Evolutionary conservation across 345 rosid genomes (phyloP).

Genomic region (Diplotaxis tenuifolia): DNA sequence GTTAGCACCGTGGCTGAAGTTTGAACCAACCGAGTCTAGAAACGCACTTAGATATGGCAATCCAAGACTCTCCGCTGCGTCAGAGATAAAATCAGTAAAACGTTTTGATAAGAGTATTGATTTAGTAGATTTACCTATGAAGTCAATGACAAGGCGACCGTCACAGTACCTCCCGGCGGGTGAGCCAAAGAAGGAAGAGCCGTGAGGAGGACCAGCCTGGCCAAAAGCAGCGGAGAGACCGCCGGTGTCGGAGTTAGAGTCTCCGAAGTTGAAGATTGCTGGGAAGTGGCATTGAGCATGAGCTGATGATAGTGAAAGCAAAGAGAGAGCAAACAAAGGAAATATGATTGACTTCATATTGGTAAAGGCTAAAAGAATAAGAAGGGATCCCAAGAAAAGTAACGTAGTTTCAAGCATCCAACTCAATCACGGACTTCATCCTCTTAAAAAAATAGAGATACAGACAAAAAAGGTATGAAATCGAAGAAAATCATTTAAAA

Average conservation of each 20-base stretch:
- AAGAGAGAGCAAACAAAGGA: constrained; percentile 23
- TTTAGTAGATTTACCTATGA: constrained; percentile 35
- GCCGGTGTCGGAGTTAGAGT: constrained; percentile 93
- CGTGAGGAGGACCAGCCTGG: constrained; percentile 70
- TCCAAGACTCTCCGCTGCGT: constrained; percentile 55
- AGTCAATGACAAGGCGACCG: constrained; percentile 83
- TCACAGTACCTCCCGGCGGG: constrained; percentile 86
- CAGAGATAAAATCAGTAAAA: constrained; percentile 4
- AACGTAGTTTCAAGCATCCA: not conserved
- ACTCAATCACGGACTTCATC: not conserved
- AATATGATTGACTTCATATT: constrained; percentile 24
- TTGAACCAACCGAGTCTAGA: constrained; percentile 73
- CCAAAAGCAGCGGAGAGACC: constrained; percentile 88
- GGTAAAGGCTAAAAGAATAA: not conserved
- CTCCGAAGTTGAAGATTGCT: constrained; percentile 88
- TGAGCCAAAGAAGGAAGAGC: constrained; percentile 61
- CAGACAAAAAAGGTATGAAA: not conserved
- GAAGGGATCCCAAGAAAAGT: not conserved
- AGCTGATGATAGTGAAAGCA: constrained; percentile 26
- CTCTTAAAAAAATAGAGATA: not conserved
- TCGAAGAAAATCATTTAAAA: not conserved
- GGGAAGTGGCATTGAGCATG: constrained; percentile 47
- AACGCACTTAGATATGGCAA: constrained; percentile 71
- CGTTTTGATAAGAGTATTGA: not conserved
- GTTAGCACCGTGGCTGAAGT: constrained; percentile 83